These are phyloP conservation scores for Globisporangium middletonii DNA, from an alignment of 352 stramenopile genomes.

Conservation along the genomic window DNA sequence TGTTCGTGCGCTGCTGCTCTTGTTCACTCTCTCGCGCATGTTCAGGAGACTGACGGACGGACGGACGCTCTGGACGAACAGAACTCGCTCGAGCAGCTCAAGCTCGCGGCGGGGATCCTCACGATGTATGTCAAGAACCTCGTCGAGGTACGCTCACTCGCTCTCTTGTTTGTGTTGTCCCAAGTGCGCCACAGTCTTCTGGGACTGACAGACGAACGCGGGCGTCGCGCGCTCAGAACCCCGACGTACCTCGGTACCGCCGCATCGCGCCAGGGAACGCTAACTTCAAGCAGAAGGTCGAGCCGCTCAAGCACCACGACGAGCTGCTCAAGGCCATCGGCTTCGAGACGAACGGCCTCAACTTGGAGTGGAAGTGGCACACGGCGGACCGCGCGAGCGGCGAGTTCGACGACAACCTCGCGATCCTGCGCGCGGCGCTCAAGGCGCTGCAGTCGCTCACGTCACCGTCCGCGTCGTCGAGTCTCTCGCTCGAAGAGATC, in stretches of 20 bases:
- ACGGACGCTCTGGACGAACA: constrained; percentile 11
- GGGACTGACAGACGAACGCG: background rate
- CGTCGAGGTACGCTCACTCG: constrained; percentile 41
- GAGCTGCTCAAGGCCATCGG: constrained; percentile 73
- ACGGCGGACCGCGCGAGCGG: constrained; percentile 44
- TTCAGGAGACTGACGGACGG: background rate
- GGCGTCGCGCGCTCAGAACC: constrained; percentile 37
- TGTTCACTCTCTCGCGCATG: background rate
- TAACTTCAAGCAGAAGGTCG: constrained; percentile 85
- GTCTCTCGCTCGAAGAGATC: constrained; percentile 48
- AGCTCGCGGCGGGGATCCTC: constrained; percentile 60
- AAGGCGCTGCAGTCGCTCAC: constrained; percentile 58
- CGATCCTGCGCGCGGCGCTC: constrained; percentile 50
- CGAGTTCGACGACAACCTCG: constrained; percentile 67
- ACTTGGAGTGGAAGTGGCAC: constrained; percentile 85
- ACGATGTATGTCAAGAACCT: constrained; percentile 88
- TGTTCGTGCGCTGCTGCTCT: background rate
- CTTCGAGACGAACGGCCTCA: constrained; percentile 63
- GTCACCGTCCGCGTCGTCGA: constrained; percentile 25
- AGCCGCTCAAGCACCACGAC: constrained; percentile 72
- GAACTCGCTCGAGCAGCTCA: constrained; percentile 69
- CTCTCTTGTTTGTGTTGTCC: background rate
- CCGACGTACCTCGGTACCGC: constrained; percentile 74
- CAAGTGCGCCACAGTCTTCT: background rate
- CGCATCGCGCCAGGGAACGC: constrained; percentile 69